These are phyloP conservation scores for Exophiala viscosa DNA, from an alignment of 2,329 filamentous ascomycete genomes.

Conservation along the genomic window DNA sequence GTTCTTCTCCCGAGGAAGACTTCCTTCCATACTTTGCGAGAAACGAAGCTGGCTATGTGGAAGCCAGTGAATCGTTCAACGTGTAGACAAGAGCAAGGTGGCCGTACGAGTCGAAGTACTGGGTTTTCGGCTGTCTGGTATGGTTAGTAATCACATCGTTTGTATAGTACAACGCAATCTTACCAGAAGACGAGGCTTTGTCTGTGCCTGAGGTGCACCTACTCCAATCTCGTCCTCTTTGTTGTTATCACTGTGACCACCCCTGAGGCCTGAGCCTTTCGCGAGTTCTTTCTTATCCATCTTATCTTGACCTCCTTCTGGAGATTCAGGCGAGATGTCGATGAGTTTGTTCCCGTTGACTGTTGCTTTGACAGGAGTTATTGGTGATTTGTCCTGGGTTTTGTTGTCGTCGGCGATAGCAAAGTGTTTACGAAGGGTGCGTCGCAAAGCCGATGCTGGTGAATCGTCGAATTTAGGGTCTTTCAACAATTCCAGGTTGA, in stretches of 20 bases:
- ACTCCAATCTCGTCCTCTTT: not conserved
- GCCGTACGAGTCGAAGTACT: conserved; percentile 10
- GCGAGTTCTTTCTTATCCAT: not conserved
- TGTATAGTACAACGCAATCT: not conserved
- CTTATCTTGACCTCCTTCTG: not conserved
- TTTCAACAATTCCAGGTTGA: conserved; percentile 18
- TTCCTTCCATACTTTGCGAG: conserved; percentile 16
- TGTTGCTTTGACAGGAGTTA: not conserved
- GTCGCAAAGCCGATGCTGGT: conserved; percentile 8
- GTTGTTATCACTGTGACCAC: not conserved
- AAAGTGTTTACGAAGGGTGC: conserved; percentile 23
- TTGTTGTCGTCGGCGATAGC: conserved; percentile 4
- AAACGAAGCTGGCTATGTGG: conserved; percentile 12
- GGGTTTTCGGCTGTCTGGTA: conserved; percentile 7
- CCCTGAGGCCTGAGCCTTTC: not conserved
- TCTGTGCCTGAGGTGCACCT: not conserved
- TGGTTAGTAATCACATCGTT: not conserved
- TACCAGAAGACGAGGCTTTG: conserved; percentile 7
- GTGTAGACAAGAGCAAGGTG: not conserved
- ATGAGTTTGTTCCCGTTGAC: conserved; percentile 10
- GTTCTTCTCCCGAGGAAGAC: not conserved
- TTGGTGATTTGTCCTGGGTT: not conserved
- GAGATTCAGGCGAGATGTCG: conserved; percentile 19
- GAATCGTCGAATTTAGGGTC: conserved; percentile 8
- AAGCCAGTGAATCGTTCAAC: conserved; percentile 4